Evolutionary conservation across 306 rosid genomes (phyloP), one percentile per base, ranked within the genome.

Genomic region (Fragaria vesca): DNA sequence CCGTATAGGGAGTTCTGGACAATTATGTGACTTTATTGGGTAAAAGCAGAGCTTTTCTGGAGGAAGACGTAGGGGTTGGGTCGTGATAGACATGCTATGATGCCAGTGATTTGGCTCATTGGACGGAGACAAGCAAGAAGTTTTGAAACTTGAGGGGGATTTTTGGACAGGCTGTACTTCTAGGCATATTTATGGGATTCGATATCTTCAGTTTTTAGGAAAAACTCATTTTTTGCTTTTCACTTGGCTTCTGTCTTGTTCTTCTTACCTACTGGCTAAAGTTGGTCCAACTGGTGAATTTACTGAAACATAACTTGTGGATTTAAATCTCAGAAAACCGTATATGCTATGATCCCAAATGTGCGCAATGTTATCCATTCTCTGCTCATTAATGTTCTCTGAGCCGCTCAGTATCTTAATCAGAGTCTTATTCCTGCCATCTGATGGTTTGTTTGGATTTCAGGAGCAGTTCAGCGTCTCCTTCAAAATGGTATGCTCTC

Each of bases 401-500:
- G 21, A 30, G 28, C 63, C 26, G 52, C 51, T 80, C 6, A 69
- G 46, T 46, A 72, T 32, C 66, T 54, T 78, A 51, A 67, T 42
- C 15, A 69, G 66, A 62, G 72, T 47, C 85, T 79, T 52, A 61
- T 73, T 43, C 66, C 61, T 83, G 66, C 79, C 73, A 78, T 71
- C 83, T 28, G 51, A 75, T 66, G 75, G 57, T 77, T 68, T 79
- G 76, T 79, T 58, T 72, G 83, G 71, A 81, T 67, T 83, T 86
- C 86, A 92, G 98, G 98, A 85, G 98, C 97, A 66, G 83, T 90
- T 76, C 89, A 85, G 73, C 92, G 97, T 71, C 96, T 92, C 72
- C 90, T 76, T 72, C 84, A 90, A 81, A 88, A 88, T 77, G 86
- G 66, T 75, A 86, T 94, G 78, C 97, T 94, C 50, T 72, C 91